Evolutionary conservation across 192 early-diverging fungal genomes (phyloP), one percentile per base, ranked within the genome.

Genomic region (Thamnidium elegans): DNA sequence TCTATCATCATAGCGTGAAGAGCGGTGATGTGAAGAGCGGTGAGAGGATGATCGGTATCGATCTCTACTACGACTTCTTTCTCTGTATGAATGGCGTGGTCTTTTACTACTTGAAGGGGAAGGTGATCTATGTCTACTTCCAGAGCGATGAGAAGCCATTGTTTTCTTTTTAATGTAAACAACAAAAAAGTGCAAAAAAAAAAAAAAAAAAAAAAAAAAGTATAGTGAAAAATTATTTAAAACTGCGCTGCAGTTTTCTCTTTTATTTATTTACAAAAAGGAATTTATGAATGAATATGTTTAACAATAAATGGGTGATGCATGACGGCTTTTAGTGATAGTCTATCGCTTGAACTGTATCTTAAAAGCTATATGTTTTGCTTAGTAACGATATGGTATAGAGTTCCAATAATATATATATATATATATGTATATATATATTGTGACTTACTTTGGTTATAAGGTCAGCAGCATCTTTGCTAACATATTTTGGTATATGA

Each of bases 381-480:
- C 26, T 26, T 26, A 26, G 26, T 26, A 26, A 26, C 26, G 26
- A 26, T 26, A 26, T 26, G 26, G 19, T 15, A 54, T 4, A 53
- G 30, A 53, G 0, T 4, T 14, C 14, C 0, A 13, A n/a, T 15
- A 55, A 7, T 21, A 17, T 11, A 14, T 23, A 6, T 50, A 4
- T 59, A 26, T 30, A 65, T 15, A 50, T 30, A 65, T 15, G 42
- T 30, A 26, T 31, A 17, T 10, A 51, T 19, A 34, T 14, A 9
- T 31, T 31, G 5, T 21, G 46, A 34, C 30, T 72, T 72, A 91
- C 90, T 81, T 86, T 89, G 32, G 47, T 69, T 55, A 98, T 96
- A 46, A 98, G 74, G 73, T 98, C 94, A 55, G 78, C 77, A 0
- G 96, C 96, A 66, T 92, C 89, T 3, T 59, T 50, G 56, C 87